phyloP scores from a whole-genome alignment of 2,329 filamentous ascomycete species.

The Pyrenochaeta sp. region DNA sequence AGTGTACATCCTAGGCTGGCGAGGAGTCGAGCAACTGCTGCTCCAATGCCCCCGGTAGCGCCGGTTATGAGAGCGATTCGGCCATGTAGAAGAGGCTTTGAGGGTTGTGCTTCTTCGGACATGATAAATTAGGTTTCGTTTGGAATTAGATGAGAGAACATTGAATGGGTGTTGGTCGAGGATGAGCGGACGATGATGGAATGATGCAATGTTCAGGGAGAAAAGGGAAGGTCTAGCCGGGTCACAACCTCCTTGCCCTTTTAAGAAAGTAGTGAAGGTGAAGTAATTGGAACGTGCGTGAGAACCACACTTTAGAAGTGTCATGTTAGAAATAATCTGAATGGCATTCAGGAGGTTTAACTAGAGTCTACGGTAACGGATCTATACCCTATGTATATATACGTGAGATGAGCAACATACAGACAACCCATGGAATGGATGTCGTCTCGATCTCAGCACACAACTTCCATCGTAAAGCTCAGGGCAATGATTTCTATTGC shows the following conservation, averaged over 20 bases:
- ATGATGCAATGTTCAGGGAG: neutral
- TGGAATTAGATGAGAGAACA: neutral
- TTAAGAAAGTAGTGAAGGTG: neutral
- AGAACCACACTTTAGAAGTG: too few species aligned
- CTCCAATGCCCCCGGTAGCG: slow-evolving; percentile 57
- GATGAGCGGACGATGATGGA: neutral
- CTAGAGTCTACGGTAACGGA: neutral
- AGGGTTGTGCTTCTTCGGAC: neutral
- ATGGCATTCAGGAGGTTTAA: neutral
- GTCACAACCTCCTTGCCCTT: neutral
- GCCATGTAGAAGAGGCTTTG: slow-evolving; percentile 15
- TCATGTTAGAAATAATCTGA: neutral
- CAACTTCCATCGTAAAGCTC: neutral
- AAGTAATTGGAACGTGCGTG: neutral
- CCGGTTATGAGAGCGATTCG: slow-evolving; percentile 53
- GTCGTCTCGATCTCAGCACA: neutral
- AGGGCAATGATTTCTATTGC: neutral
- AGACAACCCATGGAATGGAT: neutral
- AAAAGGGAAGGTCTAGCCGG: neutral
- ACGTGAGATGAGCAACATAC: neutral
- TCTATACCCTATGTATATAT: neutral
- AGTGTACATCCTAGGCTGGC: slow-evolving; percentile 54
- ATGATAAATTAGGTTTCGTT: neutral
- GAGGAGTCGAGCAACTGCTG: slow-evolving; percentile 52
- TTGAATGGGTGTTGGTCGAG: neutral